Base-by-base conservation (phyloP, 2,329 filamentous ascomycete species). In the Sphaerulina musiva region DNA sequence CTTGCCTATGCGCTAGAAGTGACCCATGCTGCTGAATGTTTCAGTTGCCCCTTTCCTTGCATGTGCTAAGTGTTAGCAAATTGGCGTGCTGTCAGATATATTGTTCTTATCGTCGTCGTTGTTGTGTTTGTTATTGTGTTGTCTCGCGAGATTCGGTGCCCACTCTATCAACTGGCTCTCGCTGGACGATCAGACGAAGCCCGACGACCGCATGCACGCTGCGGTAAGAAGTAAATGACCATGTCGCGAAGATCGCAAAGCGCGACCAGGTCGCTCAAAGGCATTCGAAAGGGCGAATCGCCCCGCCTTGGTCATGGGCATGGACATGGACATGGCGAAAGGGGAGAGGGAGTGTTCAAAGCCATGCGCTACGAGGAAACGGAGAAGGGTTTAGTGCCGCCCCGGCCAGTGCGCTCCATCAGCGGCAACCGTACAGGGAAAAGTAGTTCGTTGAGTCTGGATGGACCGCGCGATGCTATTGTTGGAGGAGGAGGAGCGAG, bases 311-410 rank as follows among this genome's bases (percentile, higher is more conserved):
- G 29, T 17, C 20, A 38, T 48, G 34, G 12, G 17, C 9, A 23
- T 26, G 26, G 29, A 2, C 20, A 38, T 48, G 34, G 12, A 34
- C 9, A 23, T 8, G 32, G 12, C 10, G 34, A 38, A 38, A n/a
- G 9, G 6, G 46, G 31, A 32, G 46, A 26, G 46, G 32, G 23
- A 29, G 26, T 23, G 3, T 45, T 51, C 29, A 51, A 51, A 32
- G 40, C 39, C 26, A 51, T 51, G 48, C 50, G 54, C 32, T 56
- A 56, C 46, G 54, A 56, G 44, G 40, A 56, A 11, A 48, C 49
- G 14, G 20, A 42, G 38, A 43, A 38, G 8, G 54, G 46, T n/a
- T 14, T 50, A 9, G 42, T 50, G 10, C 54, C 54, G 48, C 43
- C 41, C 46, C 41, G 48, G 23, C 6, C 39, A 14, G 36, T 48